These are phyloP conservation scores for Gastrolobium bilobum DNA, from an alignment of 306 rosid genomes.

Conservation along the genomic window DNA sequence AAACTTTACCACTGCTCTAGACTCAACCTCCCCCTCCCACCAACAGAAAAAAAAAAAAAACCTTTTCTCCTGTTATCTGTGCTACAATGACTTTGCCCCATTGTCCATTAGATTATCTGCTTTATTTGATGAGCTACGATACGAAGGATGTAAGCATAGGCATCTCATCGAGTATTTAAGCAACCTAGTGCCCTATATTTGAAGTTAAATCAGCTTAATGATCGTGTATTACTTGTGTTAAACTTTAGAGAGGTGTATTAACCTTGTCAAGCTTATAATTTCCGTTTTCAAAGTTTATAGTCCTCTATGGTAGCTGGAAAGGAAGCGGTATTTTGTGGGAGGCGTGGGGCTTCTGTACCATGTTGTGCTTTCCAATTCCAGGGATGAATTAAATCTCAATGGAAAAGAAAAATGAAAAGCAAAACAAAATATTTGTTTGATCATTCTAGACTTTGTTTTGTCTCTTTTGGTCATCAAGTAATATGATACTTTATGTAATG, in stretches of 20 bases:
- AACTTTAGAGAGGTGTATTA: constrained; percentile 5
- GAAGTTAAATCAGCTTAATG: background rate
- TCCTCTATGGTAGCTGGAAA: background rate
- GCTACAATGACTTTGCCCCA: constrained; percentile 5
- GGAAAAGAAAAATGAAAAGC: background rate
- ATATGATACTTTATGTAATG: constrained; percentile 6
- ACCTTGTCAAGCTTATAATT: constrained; percentile 17
- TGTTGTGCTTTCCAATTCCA: background rate
- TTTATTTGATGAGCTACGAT: background rate
- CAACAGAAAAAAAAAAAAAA: too few species aligned
- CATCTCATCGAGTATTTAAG: constrained; percentile 7
- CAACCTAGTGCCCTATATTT: background rate
- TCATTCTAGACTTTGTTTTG: background rate
- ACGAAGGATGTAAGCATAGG: background rate
- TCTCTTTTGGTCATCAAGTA: constrained; percentile 7
- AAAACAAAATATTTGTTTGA: constrained; percentile 15
- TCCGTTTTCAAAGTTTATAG: background rate
- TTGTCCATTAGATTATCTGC: constrained; percentile 6
- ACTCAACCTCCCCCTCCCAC: background rate
- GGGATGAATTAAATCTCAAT: background rate
- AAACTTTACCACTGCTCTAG: too few species aligned
- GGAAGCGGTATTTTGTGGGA: background rate
- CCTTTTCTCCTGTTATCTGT: background rate
- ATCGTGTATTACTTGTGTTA: constrained; percentile 15
- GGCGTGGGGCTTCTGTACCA: background rate